Conservation (phyloP, 305 asterid species). For the Fraxinus albicans region DNA sequence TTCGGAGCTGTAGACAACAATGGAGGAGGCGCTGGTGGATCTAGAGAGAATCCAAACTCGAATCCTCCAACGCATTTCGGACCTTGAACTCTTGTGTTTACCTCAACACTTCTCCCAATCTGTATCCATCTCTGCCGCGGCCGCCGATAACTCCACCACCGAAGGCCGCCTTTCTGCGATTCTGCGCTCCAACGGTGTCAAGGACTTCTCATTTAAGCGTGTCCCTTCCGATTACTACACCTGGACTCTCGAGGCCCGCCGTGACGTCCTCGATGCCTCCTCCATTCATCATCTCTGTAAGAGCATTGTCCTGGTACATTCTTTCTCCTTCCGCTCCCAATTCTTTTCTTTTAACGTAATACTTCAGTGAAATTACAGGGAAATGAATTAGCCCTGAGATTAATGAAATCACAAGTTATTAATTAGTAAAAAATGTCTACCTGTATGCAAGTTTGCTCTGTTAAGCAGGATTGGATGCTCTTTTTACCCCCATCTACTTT, state of each 20-base stretch:
- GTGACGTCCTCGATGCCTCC: slow-evolving; percentile 72
- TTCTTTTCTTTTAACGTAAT: background rate
- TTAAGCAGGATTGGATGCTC: background rate
- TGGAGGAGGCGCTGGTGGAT: slow-evolving; percentile 51
- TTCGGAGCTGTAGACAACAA: background rate
- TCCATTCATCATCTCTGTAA: slow-evolving; percentile 83
- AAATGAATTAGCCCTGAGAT: background rate
- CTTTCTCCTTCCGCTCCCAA: background rate
- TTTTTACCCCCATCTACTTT: background rate
- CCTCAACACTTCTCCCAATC: slow-evolving; percentile 34
- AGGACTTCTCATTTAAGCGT: slow-evolving; percentile 70
- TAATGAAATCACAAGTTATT: background rate
- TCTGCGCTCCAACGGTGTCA: slow-evolving; percentile 53
- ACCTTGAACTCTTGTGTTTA: slow-evolving; percentile 50
- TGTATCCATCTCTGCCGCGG: slow-evolving; percentile 25
- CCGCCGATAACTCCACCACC: slow-evolving; percentile 49
- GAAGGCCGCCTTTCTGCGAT: slow-evolving; percentile 72
- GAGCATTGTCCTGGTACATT: slow-evolving; percentile 83
- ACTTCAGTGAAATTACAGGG: background rate
- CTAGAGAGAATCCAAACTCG: slow-evolving; percentile 59
- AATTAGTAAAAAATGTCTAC: background rate
- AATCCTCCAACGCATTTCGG: slow-evolving; percentile 61
- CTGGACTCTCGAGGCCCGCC: slow-evolving; percentile 72
- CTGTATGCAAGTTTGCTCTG: background rate
- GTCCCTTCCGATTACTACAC: slow-evolving; percentile 78